These are phyloP conservation scores for Malassezia caprae DNA, from an alignment of 1,284 basidiomycete genomes.

Conservation along the genomic window DNA sequence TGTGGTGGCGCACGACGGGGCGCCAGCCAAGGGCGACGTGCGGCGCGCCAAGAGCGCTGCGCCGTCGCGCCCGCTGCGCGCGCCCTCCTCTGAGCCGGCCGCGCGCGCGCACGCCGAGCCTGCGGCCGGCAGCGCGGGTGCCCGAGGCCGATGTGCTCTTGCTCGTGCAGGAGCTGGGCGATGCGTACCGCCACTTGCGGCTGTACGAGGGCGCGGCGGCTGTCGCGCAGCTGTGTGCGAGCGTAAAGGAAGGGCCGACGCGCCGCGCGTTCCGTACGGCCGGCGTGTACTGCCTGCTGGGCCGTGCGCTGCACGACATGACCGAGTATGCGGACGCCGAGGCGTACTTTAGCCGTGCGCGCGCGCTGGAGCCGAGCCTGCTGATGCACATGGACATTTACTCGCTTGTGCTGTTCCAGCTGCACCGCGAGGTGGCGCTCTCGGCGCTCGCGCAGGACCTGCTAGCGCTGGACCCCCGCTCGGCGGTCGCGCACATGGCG, in stretches of 20 bases:
- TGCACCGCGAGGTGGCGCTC: conserved; percentile 42
- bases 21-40: conserved; percentile 1
- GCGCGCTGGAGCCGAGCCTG: conserved; percentile 26
- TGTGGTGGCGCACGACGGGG: neutral
- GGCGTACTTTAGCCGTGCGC: conserved; percentile 25
- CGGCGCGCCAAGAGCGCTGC: neutral
- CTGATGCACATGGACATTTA: conserved; percentile 41
- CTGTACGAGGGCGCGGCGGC: conserved; percentile 25
- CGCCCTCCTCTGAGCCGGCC: neutral
- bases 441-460: conserved; percentile 38
- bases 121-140: neutral
- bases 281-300: conserved; percentile 29
- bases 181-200: conserved; percentile 32
- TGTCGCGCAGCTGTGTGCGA: conserved; percentile 16
- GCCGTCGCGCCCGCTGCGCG: neutral
- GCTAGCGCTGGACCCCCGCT: conserved; percentile 24
- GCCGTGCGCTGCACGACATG: conserved; percentile 33
- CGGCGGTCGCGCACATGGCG: conserved; percentile 35
- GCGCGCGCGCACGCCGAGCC: neutral
- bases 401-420: conserved; percentile 44
- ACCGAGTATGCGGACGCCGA: conserved; percentile 36
- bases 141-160: conserved; percentile 12
- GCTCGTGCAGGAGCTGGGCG: conserved; percentile 26
- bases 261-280: conserved; percentile 19
- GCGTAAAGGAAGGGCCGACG: neutral